phyloP scores from a whole-genome alignment of 1,284 basidiomycete species.

The Spongispora temasekensis region DNA sequence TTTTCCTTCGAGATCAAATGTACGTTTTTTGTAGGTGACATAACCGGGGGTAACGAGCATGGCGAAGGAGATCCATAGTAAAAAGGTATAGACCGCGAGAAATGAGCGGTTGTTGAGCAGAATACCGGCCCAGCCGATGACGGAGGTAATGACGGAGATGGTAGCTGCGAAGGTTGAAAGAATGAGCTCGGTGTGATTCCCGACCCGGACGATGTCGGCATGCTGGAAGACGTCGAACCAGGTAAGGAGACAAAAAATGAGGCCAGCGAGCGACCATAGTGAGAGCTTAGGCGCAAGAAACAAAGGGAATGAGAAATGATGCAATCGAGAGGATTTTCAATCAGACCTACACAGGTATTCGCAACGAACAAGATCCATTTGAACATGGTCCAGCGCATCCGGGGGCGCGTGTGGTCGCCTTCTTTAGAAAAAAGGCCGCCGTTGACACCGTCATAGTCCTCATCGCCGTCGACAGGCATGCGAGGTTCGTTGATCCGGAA shows the following conservation, averaged over 20 bases:
- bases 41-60: conserved; percentile 52
- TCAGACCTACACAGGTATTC: conserved; percentile 16
- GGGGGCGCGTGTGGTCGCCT: conserved; percentile 38
- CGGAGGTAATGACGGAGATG: conserved; percentile 26
- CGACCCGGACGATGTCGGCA: conserved; percentile 48
- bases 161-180: conserved; percentile 45
- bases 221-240: conserved; percentile 36
- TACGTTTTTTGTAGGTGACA: conserved; percentile 48
- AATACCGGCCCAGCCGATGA: conserved; percentile 52
- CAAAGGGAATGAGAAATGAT: neutral
- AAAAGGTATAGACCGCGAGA: conserved; percentile 47
- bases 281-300: conserved; percentile 37
- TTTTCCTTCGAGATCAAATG: conserved; percentile 55
- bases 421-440: conserved; percentile 36
- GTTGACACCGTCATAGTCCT: conserved; percentile 53
- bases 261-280: conserved; percentile 30
- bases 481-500: conserved; percentile 53
- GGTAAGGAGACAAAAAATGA: neutral
- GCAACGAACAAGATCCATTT: conserved; percentile 65
- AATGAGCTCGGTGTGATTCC: conserved; percentile 46
- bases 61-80: conserved; percentile 50
- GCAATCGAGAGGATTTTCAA: neutral
- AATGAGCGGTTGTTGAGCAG: conserved; percentile 54
- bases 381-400: conserved; percentile 66
- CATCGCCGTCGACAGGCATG: conserved; percentile 58